These are phyloP conservation scores for Penicillium sp. DNA, from an alignment of 2,329 filamentous ascomycete species.

Conservation along the genomic window DNA sequence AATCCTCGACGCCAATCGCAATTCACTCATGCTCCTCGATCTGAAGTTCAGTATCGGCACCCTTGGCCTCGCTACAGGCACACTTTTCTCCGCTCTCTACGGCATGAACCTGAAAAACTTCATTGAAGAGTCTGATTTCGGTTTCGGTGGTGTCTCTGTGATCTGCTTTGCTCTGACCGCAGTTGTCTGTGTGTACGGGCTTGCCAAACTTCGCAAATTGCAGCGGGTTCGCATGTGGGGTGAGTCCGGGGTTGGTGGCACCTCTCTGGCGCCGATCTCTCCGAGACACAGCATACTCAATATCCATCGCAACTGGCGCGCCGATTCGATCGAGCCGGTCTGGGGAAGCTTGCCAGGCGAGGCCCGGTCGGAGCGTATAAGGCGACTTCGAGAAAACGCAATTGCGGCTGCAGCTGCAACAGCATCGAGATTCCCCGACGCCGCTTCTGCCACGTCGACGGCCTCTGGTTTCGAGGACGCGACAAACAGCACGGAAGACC, in stretches of 20 bases:
- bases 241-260: constrained; percentile 48
- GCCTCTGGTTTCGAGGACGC: constrained; percentile 5
- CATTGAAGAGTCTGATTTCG: constrained; percentile 88
- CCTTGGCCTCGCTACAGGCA: constrained; percentile 89
- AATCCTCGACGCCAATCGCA: constrained; percentile 96
- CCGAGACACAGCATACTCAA: constrained; percentile 25
- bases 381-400: constrained; percentile 37
- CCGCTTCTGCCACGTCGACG: constrained; percentile 12
- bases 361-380: constrained; percentile 39
- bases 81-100: constrained; percentile 97
- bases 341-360: constrained; percentile 43
- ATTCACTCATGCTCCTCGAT: constrained; percentile 95
- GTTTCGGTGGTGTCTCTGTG: constrained; percentile 74
- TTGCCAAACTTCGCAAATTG: constrained; percentile 79
- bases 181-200: constrained; percentile 78
- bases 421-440: constrained; percentile 14
- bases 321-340: constrained; percentile 46
- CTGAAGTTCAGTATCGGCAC: constrained; percentile 96
- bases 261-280: constrained; percentile 30
- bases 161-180: constrained; percentile 72
- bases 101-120: constrained; percentile 99
- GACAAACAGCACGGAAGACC: not conserved
- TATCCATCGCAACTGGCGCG: constrained; percentile 44
- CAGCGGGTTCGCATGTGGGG: constrained; percentile 88
- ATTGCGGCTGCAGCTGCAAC: constrained; percentile 26